phyloP scores from a whole-genome alignment of 2,329 filamentous ascomycete species.

The Sarocladiaceae sp. region DNA sequence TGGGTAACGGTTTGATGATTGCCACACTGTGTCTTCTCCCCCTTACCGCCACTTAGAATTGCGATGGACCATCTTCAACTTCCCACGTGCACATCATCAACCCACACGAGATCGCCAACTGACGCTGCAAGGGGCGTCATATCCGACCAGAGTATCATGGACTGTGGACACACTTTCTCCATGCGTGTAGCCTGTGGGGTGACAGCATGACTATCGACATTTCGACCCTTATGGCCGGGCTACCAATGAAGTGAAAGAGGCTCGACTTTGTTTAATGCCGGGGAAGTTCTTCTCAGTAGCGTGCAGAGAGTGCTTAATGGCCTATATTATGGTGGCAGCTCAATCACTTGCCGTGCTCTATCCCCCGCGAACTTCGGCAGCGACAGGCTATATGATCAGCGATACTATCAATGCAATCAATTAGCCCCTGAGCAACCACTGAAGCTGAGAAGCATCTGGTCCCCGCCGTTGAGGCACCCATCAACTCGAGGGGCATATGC shows the following conservation, averaged over 20 bases:
- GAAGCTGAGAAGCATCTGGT: no score
- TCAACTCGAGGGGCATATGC: no score
- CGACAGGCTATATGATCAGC: neutral
- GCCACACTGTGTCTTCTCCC: no score
- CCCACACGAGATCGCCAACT: neutral
- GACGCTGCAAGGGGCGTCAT: neutral
- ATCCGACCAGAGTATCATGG: neutral
- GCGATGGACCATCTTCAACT: neutral
- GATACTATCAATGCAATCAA: neutral
- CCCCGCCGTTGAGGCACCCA: no score
- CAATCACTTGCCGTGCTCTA: neutral
- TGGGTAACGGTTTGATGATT: no score
- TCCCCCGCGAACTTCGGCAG: neutral
- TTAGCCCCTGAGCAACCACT: slow-evolving; percentile 87
- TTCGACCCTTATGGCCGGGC: neutral
- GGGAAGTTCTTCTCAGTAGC: no score
- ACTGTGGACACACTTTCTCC: neutral
- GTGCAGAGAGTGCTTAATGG: no score
- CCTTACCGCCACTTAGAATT: no score
- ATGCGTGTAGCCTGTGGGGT: neutral
- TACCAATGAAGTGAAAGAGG: neutral
- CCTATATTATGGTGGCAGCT: no score
- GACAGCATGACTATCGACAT: neutral
- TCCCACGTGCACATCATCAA: no score
- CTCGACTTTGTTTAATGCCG: neutral